Evolutionary conservation across 805 yeast genomes (phyloP), one percentile per base, ranked within the genome.

Genomic region (Saccharomycopsis fibuligera): DNA sequence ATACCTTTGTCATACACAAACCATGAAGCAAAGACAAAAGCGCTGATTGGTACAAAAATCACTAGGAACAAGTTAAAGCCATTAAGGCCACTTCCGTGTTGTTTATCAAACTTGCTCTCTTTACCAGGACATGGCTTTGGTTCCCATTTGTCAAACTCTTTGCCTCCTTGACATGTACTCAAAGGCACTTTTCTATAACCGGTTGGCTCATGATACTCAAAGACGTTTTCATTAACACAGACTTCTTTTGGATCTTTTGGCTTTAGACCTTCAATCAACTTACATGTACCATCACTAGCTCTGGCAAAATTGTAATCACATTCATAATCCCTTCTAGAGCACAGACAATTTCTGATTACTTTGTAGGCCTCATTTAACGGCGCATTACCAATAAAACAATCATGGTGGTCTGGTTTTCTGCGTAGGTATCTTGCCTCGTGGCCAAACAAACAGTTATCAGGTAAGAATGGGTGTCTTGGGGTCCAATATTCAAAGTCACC

Each of bases 121-220:
- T 81, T 86, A 1, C 98, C 98, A 4, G 98, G 97, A 64, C 99
- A 93, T 5, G 97, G 77, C 47, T 68, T 73, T 2, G 84, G 72
- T 17, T 68, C 73, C 63, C 80, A 76, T 35, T 75, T 71, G 60
- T 86, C 97, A 45, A 86, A 74, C 49, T 74, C 71, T 48, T 78
- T 65, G 3, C 98, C 98, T 21, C 88, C 95, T 39, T 68, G 73
- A 68, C 99, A 93, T 0, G 96, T 86, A 10, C 93, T 82, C 48
- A 86, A 62, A 1, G 96, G 93, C 24, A 90, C 75, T 58, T 79
- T 80, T 62, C 99, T 78, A 64, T 93, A 93, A 0, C 98, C 99
- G 0, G 98, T 89, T 14, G 96, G 88, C 56, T 83, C 83, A 72
- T 81, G 86, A 62, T 79, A 90, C 61, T 86, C 89, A 53, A 81